A percentile compares a stretch with the other conserved stretches of the same genome.
Conservation (phyloP, 208 protist genomes). For the Trypanosoma avium region DNA sequence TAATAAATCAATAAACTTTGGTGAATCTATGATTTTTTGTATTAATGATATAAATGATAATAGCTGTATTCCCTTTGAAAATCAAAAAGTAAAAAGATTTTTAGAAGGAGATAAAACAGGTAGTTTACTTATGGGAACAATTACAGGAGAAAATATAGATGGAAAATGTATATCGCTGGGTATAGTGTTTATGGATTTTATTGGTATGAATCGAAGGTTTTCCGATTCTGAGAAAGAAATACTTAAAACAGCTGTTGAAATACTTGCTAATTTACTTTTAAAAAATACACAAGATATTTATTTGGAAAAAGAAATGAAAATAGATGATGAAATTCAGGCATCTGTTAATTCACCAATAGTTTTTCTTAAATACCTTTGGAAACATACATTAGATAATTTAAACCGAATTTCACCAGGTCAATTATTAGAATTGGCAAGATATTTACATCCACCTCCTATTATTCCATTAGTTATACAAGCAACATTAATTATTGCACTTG, state of each 20-base stretch:
- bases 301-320: conserved; percentile 32
- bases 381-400: conserved; percentile 28
- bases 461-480: conserved; percentile 49
- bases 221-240: conserved; percentile 39
- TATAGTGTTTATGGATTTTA: conserved; percentile 45
- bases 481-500: conserved; percentile 49
- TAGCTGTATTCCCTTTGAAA: conserved; percentile 12
- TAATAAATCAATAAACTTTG: conserved; percentile 4
- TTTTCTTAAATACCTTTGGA: conserved; percentile 61
- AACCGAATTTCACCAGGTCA: conserved; percentile 43
- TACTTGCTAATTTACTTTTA: conserved; percentile 44
- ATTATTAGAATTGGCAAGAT: conserved; percentile 55
- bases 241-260: conserved; percentile 30
- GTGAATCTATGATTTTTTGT: conserved; percentile 13
- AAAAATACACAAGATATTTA: conserved; percentile 10
- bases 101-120: conserved; percentile 37
- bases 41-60: conserved; percentile 28
- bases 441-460: conserved; percentile 51
- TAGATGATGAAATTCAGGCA: conserved; percentile 37
- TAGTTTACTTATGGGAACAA: conserved; percentile 28
- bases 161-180: conserved; percentile 29
- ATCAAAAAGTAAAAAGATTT: conserved; percentile 27
- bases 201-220: conserved; percentile 44
- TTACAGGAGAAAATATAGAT: conserved; percentile 27
- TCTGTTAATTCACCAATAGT: conserved; percentile 20